These are phyloP conservation scores for Peronospora destructor DNA, from an alignment of 352 stramenopile species.

Conservation along the genomic window DNA sequence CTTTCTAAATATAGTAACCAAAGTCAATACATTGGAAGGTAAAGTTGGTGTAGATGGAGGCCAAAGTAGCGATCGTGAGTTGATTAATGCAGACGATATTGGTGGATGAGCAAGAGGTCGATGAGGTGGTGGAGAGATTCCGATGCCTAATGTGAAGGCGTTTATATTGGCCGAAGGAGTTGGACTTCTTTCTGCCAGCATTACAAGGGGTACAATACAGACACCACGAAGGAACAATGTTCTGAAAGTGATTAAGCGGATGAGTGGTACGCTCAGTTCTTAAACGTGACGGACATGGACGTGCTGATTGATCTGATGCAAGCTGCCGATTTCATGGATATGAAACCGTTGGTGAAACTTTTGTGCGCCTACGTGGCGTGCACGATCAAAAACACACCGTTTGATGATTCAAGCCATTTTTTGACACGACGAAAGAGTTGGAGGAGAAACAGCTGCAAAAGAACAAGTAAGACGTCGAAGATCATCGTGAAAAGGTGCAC, in stretches of 20 bases:
- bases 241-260: too few species aligned
- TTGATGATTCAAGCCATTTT: too few species aligned
- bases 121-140: constrained; percentile 44
- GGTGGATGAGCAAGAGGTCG: constrained; percentile 27
- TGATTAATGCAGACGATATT: constrained; percentile 51
- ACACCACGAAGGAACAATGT: too few species aligned
- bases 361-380: constrained; percentile 49
- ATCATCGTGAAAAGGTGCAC: too few species aligned
- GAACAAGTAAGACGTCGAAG: too few species aligned
- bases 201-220: too few species aligned
- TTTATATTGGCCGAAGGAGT: constrained; percentile 47
- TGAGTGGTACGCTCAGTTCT: too few species aligned
- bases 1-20: too few species aligned
- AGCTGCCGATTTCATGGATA: constrained; percentile 66
- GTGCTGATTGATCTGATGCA: constrained; percentile 65
- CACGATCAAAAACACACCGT: constrained; percentile 63
- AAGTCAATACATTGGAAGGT: too few species aligned
- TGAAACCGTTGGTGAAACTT: constrained; percentile 56
- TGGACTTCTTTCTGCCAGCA: constrained; percentile 54
- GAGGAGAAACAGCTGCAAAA: too few species aligned
- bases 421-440: too few species aligned
- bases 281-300: constrained; percentile 42
- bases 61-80: constrained; percentile 35
- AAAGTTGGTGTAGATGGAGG: constrained; percentile 40
- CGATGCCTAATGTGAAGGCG: constrained; percentile 53